Base-by-base conservation (phyloP, 75 land plant genomes). In the Picea sitchensis region DNA sequence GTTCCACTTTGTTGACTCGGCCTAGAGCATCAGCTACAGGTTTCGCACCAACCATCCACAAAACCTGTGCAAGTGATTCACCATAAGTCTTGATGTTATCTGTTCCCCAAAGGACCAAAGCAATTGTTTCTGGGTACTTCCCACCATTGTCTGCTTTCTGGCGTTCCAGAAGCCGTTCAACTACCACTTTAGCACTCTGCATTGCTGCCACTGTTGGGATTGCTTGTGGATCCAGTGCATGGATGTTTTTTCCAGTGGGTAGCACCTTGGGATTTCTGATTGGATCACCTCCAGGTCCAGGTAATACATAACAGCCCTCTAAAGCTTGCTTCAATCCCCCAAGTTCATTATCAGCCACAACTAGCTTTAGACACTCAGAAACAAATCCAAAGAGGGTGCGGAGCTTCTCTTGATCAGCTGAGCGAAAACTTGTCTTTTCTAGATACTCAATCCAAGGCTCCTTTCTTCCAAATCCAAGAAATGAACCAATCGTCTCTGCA, bases 81-180 rank as follows among this genome's bases (percentile, higher is more conserved):
- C 99, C 99, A 80, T 98, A 98, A 18, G 99, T 98, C 90, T 98
- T 98, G 76, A 98, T 98, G 79, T 98, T 98, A 78, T 98, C 99
- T 5, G 99, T 98, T 75, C 99, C 99, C 99, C 99, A 98, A 63
- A 98, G 79, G 6, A 98, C 99, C 30, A 98, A 92, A 2, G 99
- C 99, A 67, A 98, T 86, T 15, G 99, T 98, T 82, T 98, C 99
- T 5, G 99, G 99, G 80, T 92, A 98, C 81, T 92, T 88, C n/a
- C 99, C 99, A 2, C 89, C 99, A 75, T 95, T 96, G 64, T 98
- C 99, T 23, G 74, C 76, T 88, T 91, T 95, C 79, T 98, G 99
- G 72, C 99, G 80, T 84, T 95, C 94, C 32, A 98, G 82, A 80
- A 98, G 82, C 65, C 99, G 82, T 32, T 98, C 99, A 64, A 98